Evolutionary conservation across 768 basidiomycete species (phyloP), one percentile per base, ranked within the genome.

Genomic region (Tylopilus subfusipes): DNA sequence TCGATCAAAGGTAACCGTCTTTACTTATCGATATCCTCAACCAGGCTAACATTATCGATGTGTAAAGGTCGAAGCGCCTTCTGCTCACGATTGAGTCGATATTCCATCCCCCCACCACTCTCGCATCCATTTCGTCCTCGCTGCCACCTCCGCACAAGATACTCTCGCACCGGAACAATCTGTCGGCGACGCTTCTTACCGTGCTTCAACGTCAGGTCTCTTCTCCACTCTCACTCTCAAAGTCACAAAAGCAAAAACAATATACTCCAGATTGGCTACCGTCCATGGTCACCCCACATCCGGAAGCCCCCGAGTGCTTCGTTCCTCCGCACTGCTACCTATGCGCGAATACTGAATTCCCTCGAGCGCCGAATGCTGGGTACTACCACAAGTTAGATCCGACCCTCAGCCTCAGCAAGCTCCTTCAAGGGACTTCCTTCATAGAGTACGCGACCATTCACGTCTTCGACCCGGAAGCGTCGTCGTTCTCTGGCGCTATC

Each of bases 381-480:
- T 63, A 58, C 43, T 88, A 83, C 65, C 79, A 86, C 64, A 78
- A 77, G 31, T 70, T 93, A 13, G 82, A 88, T 48, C 71, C 79
- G 3, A 65, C 70, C 4, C 60, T 77, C 40, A 68, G 77, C 22
- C 74, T 95, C 25, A 62, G 66, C 11, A 62, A 66, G 24, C 69
- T 78, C 9, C 72, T 96, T 42, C 76, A 73, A 33, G 71, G 82
- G 47, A 88, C 82, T 40, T 74, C 81, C 27, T 93, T 93, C 68
- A 78, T 88, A 30, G 93, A 96, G 68, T 96, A 82, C 63, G 93
- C 93, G 8, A 85, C 84, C 2, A 82, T 96, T 42, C 86, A 93
- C 52, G 69, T 95, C 7, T 86, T 85, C 76, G 82, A 86, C 44
- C 80, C 72, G 22, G 73, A 67, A 19, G 71, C 83, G 29, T 68